These are phyloP conservation scores for Boletus sp. DNA, from an alignment of 768 basidiomycete genomes.

Conservation along the genomic window DNA sequence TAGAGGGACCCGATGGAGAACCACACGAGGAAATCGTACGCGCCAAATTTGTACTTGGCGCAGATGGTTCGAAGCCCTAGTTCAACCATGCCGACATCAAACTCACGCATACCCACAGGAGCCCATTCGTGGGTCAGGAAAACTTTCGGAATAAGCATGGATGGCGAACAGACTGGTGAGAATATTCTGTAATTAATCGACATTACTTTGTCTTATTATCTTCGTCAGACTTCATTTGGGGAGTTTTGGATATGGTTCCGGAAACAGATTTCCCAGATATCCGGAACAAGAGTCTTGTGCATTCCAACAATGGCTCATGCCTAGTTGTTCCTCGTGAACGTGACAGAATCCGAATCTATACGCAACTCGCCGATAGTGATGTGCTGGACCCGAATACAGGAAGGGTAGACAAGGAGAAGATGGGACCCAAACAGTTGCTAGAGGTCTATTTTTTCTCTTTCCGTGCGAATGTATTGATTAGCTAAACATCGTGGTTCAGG, in stretches of 20 bases:
- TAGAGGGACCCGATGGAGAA: conserved; percentile 31
- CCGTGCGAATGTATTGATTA: neutral
- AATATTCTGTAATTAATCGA: neutral
- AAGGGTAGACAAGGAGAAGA: conserved; percentile 39
- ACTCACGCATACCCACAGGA: conserved; percentile 40
- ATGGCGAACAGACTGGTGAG: conserved; percentile 64
- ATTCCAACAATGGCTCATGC: conserved; percentile 49
- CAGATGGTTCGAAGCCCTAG: conserved; percentile 52
- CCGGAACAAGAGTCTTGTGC: conserved; percentile 46
- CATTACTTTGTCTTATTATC: neutral
- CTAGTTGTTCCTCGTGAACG: conserved; percentile 52
- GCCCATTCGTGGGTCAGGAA: conserved; percentile 87
- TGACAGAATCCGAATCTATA: conserved; percentile 49
- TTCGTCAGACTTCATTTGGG: conserved; percentile 40
- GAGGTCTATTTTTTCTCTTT: conserved; percentile 23
- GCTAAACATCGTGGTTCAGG: conserved; percentile 17
- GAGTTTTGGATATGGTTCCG: conserved; percentile 46
- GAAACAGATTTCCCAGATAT: conserved; percentile 55
- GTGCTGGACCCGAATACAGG: conserved; percentile 38
- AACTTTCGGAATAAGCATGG: conserved; percentile 60
- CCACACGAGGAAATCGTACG: conserved; percentile 52
- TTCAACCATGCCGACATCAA: neutral
- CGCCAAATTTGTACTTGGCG: conserved; percentile 75
- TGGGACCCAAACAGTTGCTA: conserved; percentile 41
- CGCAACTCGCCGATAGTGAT: conserved; percentile 46